Evolutionary conservation across 192 early-diverging fungal genomes (phyloP).

Genomic region (Linnemannia hyalina): DNA sequence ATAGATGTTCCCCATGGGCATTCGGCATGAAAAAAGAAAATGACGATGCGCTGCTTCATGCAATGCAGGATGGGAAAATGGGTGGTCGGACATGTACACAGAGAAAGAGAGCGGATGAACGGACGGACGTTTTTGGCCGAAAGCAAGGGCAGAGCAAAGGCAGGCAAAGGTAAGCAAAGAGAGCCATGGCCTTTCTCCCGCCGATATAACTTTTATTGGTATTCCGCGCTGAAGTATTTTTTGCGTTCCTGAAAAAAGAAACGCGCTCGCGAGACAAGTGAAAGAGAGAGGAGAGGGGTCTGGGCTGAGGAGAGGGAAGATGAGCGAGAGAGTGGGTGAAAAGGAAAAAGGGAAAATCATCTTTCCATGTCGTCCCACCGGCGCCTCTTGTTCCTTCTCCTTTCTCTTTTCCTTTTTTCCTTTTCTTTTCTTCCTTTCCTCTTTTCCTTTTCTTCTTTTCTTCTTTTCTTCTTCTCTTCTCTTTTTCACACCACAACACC

Average conservation of each 20-base stretch:
- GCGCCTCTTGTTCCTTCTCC: neutral
- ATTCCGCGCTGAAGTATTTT: neutral
- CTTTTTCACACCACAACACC: slow-evolving; percentile 4
- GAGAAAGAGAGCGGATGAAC: neutral
- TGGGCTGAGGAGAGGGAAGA: neutral
- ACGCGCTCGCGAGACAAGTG: neutral
- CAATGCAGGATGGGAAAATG: neutral
- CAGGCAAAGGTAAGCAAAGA: neutral
- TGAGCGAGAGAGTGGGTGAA: neutral
- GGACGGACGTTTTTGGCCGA: slow-evolving; percentile 1
- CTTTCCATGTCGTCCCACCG: neutral
- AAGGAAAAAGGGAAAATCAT: neutral
- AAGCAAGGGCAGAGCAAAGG: neutral
- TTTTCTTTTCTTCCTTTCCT: slow-evolving; percentile 5
- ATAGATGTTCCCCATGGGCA: neutral
- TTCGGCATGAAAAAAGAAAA: neutral
- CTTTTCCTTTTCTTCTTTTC: slow-evolving; percentile 5
- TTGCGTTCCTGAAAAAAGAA: neutral
- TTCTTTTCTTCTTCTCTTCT: neutral
- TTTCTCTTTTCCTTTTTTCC: neutral
- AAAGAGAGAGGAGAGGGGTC: neutral
- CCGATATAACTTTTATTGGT: neutral
- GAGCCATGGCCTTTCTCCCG: neutral
- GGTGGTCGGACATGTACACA: neutral
- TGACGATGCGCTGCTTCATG: neutral